These are phyloP conservation scores for Beta macrorhiza DNA, from an alignment of 179 eudicot species.

Conservation along the genomic window DNA sequence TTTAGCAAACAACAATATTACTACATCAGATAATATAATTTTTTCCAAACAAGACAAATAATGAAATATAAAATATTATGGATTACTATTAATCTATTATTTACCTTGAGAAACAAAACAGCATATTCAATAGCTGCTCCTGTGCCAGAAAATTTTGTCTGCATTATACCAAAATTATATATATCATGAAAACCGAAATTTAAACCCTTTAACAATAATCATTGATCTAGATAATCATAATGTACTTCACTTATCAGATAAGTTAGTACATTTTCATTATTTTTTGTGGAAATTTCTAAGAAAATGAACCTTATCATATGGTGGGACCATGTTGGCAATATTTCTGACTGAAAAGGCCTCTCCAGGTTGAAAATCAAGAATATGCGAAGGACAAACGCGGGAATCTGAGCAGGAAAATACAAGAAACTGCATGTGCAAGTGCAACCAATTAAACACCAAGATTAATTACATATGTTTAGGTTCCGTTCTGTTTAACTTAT, in stretches of 20 bases:
- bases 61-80: no score
- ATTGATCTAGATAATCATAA: background rate
- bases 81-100: background rate
- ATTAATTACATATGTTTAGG: no score
- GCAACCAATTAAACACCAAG: background rate
- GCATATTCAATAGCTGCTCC: constrained; percentile 98
- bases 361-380: constrained; percentile 84
- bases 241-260: background rate
- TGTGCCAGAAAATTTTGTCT: constrained; percentile 70
- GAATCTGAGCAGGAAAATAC: constrained; percentile 97
- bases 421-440: constrained; percentile 36
- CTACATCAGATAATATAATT: background rate
- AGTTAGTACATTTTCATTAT: background rate
- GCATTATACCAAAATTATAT: constrained; percentile 12
- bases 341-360: constrained; percentile 89
- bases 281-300: background rate
- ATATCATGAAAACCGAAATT: background rate
- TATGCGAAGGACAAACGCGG: constrained; percentile 91
- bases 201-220: background rate
- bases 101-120: constrained; percentile 72
- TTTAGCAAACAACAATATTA: background rate
- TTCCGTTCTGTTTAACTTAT: no score
- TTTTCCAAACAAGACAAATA: background rate
- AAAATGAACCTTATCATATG: constrained; percentile 56
- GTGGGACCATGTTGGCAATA: constrained; percentile 95